Evolutionary conservation across 352 stramenopile genomes (phyloP).

Genomic region (Pythium chondricola): DNA sequence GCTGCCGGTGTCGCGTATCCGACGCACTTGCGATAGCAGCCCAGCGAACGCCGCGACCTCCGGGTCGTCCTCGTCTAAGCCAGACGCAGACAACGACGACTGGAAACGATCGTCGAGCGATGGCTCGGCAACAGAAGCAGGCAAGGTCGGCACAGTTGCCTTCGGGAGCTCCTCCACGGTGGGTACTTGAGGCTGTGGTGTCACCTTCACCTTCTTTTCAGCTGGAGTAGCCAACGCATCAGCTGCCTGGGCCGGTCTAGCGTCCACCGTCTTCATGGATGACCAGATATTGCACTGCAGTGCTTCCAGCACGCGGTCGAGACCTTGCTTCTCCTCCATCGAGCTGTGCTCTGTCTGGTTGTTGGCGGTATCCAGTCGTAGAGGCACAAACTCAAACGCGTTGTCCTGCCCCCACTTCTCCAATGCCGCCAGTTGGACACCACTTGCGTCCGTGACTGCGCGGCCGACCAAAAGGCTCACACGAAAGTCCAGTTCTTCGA

Average conservation of each 20-base stretch:
- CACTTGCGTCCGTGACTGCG: background rate
- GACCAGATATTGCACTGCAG: conserved; percentile 77
- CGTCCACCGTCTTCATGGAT: conserved; percentile 53
- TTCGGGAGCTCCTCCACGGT: conserved; percentile 8
- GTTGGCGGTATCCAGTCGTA: conserved; percentile 12
- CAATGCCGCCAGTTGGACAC: conserved; percentile 25
- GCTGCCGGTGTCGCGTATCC: conserved; percentile 51
- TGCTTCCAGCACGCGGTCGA: conserved; percentile 67
- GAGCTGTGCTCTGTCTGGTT: conserved; percentile 9
- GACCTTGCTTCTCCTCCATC: conserved; percentile 35
- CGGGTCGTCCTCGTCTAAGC: conserved; percentile 30
- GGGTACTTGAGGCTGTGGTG: conserved; percentile 5
- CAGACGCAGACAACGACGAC: conserved; percentile 30
- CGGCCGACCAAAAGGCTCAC: conserved; percentile 15
- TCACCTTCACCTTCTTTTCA: background rate
- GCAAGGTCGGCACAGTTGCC: background rate
- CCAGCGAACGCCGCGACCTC: conserved; percentile 58
- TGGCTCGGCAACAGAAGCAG: conserved; percentile 2
- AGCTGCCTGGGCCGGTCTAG: background rate
- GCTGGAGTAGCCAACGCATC: background rate
- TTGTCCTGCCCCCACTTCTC: conserved; percentile 53
- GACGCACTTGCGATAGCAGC: conserved; percentile 55
- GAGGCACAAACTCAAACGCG: conserved; percentile 52
- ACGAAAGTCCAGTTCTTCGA: conserved; percentile 24
- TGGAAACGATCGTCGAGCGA: conserved; percentile 34